Base-by-base conservation (phyloP, 2,329 filamentous ascomycete genomes). In the Fusarium tanahbumbuense region DNA sequence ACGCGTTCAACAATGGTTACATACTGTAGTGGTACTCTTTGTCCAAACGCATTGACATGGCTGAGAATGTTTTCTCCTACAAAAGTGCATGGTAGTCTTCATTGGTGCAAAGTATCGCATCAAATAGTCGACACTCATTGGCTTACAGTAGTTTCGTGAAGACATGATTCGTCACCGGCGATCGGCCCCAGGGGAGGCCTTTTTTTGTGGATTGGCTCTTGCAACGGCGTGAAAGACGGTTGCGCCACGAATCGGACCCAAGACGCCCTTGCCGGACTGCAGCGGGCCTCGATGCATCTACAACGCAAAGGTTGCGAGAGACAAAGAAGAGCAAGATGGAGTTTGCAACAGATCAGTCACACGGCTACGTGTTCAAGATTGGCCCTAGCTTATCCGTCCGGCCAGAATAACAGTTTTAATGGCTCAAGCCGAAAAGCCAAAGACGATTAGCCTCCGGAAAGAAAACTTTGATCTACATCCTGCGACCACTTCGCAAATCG, bases 91-190 rank as follows among this genome's bases (percentile, higher is more conserved):
- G 27, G 41, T 28, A 34, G 52, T 40, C 56, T 48, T 27, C 34
- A 45, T 34, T 53, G 47, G 34, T 20, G 40, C 32, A 12, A 55
- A 53, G 30, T 23, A 45, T 41, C 42, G 50, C 12, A 16, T 8
- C 25, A 48, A 23, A 40, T n/a, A 12, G n/a, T 49, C 20, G 37
- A 58, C 32, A 27, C 30, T 18, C 47, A 70, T 59, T 70, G 49
- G 54, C 55, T 46, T 28, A 53, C 28, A 30, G 28, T 30, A 25
- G 12, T 57, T 12, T 42, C 40, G 25, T 30, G 37, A 32, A 50
- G 40, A 61, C 30, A 54, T 68, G 58, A 68, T 70, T 73, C 61
- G 54, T 58, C 49, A 65, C 68, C 54, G 62, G 53, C 57, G 71
- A 73, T 73, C 62, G 53, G 60, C 55, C 41, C 45, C 47, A 48